Percentiles rank a stretch among this genome's conserved stretches.
Evolutionary conservation across 768 basidiomycete species (phyloP).

Genomic region (Boletus barrowsii): DNA sequence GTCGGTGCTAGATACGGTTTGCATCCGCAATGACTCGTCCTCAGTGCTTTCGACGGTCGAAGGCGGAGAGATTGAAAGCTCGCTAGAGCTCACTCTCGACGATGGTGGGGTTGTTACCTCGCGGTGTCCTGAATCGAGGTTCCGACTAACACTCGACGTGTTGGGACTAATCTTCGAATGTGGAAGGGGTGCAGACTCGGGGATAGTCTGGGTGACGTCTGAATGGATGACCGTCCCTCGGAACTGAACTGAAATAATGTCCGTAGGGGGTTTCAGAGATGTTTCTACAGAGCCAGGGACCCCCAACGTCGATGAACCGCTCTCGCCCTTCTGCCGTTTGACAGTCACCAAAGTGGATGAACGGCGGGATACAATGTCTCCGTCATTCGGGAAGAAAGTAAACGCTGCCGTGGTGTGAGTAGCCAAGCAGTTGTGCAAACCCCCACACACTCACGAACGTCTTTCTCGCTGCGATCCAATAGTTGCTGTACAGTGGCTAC

Average conservation of each 20-base stretch:
- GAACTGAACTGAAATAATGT: constrained; percentile 22
- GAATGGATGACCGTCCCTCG: constrained; percentile 26
- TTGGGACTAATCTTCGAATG: constrained; percentile 33
- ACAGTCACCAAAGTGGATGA: background rate
- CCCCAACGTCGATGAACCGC: too few relatives aligned
- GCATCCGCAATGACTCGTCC: constrained; percentile 28
- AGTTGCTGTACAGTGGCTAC: background rate
- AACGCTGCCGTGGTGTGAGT: background rate
- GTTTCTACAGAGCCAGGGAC: too few relatives aligned
- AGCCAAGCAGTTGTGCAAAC: background rate
- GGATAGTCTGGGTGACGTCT: constrained; percentile 11
- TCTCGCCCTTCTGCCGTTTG: background rate
- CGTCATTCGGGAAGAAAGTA: too few relatives aligned
- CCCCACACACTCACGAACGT: background rate
- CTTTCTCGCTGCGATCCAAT: background rate
- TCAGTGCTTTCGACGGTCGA: constrained; percentile 33
- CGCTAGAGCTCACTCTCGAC: constrained; percentile 21
- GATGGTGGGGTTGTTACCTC: constrained; percentile 8
- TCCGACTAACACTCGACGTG: constrained; percentile 18
- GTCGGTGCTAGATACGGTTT: constrained; percentile 41
- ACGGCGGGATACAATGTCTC: background rate
- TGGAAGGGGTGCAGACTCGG: constrained; percentile 39
- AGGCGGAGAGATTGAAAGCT: constrained; percentile 23
- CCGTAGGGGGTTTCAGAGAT: constrained; percentile 24
- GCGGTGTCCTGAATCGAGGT: constrained; percentile 20